Conservation (phyloP, 345 rosid genomes). For the Salix brachista region DNA sequence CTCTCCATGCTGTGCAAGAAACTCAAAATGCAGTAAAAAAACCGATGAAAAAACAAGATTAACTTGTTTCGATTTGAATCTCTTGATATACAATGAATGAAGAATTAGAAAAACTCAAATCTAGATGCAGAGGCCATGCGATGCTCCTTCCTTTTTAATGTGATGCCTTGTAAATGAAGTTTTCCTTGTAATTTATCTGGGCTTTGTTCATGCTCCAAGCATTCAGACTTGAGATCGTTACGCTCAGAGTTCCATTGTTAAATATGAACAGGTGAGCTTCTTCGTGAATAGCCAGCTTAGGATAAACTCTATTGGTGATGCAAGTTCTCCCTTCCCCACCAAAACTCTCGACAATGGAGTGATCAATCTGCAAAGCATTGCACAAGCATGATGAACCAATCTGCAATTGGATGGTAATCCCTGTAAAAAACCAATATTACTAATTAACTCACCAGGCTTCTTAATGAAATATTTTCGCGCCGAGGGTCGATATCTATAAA, state of each 20-base stretch:
- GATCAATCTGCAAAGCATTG: constrained; percentile 28
- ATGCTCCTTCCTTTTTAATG: no score
- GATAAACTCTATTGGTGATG: constrained; percentile 36
- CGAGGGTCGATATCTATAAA: constrained; percentile 44
- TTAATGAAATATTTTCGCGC: constrained; percentile 34
- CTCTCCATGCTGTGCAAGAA: no score
- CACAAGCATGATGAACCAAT: no score
- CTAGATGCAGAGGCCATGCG: no score
- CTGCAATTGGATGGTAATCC: no score
- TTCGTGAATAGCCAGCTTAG: constrained; percentile 16
- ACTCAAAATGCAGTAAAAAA: no score
- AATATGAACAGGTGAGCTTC: constrained; percentile 21
- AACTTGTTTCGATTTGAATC: no score
- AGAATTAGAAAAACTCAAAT: no score
- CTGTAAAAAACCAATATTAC: background rate
- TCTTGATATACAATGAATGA: no score
- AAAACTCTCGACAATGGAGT: constrained; percentile 37
- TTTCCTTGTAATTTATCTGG: background rate
- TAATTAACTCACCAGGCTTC: constrained; percentile 27
- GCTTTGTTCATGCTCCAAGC: constrained; percentile 73
- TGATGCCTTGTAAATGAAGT: no score
- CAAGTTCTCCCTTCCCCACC: constrained; percentile 31
- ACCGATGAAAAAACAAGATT: no score
- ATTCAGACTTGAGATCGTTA: constrained; percentile 33
- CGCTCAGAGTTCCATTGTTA: constrained; percentile 39